A percentile compares a stretch with the other conserved stretches of the same genome.
These are phyloP conservation scores for Plasmodium relictum DNA, from an alignment of 169 alveolate species.

Conservation along the genomic window DNA sequence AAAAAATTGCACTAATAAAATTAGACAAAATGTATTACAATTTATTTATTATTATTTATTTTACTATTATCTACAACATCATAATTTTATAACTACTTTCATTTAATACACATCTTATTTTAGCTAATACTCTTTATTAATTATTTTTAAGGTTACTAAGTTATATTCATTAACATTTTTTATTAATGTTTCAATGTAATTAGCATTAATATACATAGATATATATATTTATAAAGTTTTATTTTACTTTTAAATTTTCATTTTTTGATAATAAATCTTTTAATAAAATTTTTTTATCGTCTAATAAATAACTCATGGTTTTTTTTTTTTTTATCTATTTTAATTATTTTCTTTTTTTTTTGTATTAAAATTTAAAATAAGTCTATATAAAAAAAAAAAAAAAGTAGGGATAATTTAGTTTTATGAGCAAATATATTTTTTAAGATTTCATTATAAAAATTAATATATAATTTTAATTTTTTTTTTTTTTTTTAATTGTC, in stretches of 20 bases:
- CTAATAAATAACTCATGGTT: conserved; percentile 53
- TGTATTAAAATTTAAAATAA: background rate
- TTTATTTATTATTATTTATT: too few relatives aligned
- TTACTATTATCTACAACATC: too few relatives aligned
- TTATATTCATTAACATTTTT: too few relatives aligned
- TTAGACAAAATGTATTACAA: too few relatives aligned
- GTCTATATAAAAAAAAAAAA: too few relatives aligned
- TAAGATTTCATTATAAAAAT: background rate
- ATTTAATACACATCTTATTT: background rate
- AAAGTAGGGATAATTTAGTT: too few relatives aligned
- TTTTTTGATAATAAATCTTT: conserved; percentile 32
- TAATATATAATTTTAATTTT: background rate
- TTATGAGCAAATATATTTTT: too few relatives aligned
- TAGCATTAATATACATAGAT: too few relatives aligned
- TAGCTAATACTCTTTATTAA: background rate
- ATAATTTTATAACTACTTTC: background rate
- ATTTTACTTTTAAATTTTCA: conserved; percentile 48
- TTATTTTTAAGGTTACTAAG: too few relatives aligned
- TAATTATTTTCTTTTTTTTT: background rate
- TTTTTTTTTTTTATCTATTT: too few relatives aligned
- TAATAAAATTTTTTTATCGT: conserved; percentile 49
- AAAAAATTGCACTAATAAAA: conserved; percentile 10
- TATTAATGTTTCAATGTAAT: too few relatives aligned
- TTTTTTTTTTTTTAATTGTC: background rate
- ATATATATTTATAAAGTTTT: background rate